Percentiles rank a stretch among this genome's conserved stretches.
These are phyloP conservation scores for Cruciata laevipes DNA, from an alignment of 257 asterid species.

Conservation along the genomic window DNA sequence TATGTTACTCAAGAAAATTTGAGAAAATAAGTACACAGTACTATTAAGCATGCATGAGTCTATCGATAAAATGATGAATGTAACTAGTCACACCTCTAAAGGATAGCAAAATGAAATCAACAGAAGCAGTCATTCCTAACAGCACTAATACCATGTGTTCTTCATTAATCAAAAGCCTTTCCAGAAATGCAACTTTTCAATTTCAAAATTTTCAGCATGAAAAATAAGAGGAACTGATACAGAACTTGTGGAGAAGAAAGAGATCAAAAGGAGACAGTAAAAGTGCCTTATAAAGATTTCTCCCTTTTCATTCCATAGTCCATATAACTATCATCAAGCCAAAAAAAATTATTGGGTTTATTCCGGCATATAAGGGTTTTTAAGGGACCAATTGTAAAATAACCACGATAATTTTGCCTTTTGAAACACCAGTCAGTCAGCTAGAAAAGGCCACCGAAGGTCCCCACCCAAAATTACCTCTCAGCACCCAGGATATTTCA, in stretches of 20 bases:
- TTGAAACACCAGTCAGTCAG: background rate
- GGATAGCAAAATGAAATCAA: background rate
- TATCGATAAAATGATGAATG: background rate
- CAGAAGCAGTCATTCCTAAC: background rate
- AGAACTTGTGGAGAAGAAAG: conserved; percentile 1
- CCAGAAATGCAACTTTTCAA: background rate
- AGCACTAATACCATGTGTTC: background rate
- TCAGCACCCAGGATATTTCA: background rate
- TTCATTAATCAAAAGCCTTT: background rate
- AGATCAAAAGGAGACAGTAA: background rate
- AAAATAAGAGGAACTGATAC: background rate
- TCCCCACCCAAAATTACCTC: background rate
- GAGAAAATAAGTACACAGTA: background rate
- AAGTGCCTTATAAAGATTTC: background rate
- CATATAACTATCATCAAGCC: background rate
- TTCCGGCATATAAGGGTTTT: background rate
- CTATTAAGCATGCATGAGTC: background rate
- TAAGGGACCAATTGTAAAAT: background rate
- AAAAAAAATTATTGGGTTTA: background rate
- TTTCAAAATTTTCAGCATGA: background rate
- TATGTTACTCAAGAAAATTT: background rate
- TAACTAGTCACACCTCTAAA: background rate
- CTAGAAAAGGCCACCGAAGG: background rate
- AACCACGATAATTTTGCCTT: background rate
- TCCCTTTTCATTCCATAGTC: background rate